Evolutionary conservation across 768 basidiomycete genomes (phyloP).

Genomic region (Hemileccinum impolitum): DNA sequence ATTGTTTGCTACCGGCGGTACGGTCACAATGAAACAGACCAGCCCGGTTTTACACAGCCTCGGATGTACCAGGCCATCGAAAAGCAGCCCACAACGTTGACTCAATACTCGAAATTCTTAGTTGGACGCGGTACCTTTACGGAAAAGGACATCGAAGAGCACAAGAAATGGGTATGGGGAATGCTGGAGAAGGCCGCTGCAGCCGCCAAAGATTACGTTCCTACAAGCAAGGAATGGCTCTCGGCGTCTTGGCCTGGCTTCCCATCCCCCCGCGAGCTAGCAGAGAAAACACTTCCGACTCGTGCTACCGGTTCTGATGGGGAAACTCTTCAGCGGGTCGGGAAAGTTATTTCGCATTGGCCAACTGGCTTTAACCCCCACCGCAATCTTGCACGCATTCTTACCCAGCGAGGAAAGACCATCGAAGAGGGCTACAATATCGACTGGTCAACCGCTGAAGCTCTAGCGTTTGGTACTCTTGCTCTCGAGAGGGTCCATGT

Average conservation of each 20-base stretch:
- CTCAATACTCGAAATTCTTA: slow-evolving; percentile 89
- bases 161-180: slow-evolving; percentile 99
- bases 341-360: slow-evolving; percentile 81
- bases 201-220: slow-evolving; percentile 93
- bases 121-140: slow-evolving; percentile 91
- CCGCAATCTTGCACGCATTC: slow-evolving; percentile 91
- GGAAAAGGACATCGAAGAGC: slow-evolving; percentile 94
- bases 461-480: slow-evolving; percentile 91
- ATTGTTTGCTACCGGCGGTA: slow-evolving; percentile 98
- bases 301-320: slow-evolving; percentile 80
- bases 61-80: slow-evolving; percentile 97
- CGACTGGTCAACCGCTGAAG: slow-evolving; percentile 98
- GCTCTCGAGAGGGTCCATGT: slow-evolving; percentile 93
- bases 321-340: slow-evolving; percentile 76
- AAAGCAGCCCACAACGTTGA: slow-evolving; percentile 88
- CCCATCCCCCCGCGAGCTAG: slow-evolving; percentile 94
- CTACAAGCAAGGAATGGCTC: slow-evolving; percentile 94
- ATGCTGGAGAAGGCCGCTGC: slow-evolving; percentile 96
- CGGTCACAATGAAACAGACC: slow-evolving; percentile 99
- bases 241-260: slow-evolving; percentile 98
- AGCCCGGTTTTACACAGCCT: slow-evolving; percentile 98
- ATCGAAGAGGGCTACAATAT: slow-evolving; percentile 89
- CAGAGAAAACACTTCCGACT: slow-evolving; percentile 88
- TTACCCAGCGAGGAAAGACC: slow-evolving; percentile 81
- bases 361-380: slow-evolving; percentile 86